Percentiles rank a stretch among this genome's conserved stretches.
phyloP scores from a whole-genome alignment of 345 rosid genomes.

The Punica granatum region DNA sequence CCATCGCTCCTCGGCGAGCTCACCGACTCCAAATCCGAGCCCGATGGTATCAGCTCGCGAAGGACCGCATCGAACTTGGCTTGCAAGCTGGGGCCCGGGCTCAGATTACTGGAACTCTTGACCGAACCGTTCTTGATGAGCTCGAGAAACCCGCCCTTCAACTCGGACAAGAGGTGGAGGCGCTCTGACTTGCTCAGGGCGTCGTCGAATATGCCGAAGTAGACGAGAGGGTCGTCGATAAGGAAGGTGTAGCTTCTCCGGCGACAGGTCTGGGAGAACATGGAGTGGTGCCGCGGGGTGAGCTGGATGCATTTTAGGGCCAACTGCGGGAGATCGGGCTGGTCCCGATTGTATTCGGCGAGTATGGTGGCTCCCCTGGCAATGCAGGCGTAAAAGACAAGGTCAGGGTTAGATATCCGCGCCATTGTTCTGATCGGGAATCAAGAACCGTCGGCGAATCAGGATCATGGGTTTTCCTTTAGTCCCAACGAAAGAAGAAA shows the following conservation, averaged over 20 bases:
- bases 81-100: slow-evolving; percentile 39
- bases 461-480: slow-evolving; percentile 7
- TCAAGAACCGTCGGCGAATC: background rate
- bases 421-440: slow-evolving; percentile 9
- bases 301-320: slow-evolving; percentile 54
- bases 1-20: slow-evolving; percentile 20
- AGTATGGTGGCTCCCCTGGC: slow-evolving; percentile 54
- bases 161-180: slow-evolving; percentile 44
- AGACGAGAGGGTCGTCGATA: slow-evolving; percentile 48
- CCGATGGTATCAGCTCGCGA: slow-evolving; percentile 40
- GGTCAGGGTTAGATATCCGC: slow-evolving; percentile 60
- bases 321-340: slow-evolving; percentile 39
- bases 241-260: slow-evolving; percentile 51
- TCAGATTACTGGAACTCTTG: slow-evolving; percentile 19
- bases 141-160: slow-evolving; percentile 42
- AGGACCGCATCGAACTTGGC: slow-evolving; percentile 40
- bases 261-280: slow-evolving; percentile 58
- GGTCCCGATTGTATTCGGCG: slow-evolving; percentile 47
- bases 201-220: slow-evolving; percentile 47
- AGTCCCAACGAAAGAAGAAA: background rate
- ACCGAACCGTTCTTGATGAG: slow-evolving; percentile 22
- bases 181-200: slow-evolving; percentile 37
- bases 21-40: slow-evolving; percentile 31
- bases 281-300: slow-evolving; percentile 64
- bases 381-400: slow-evolving; percentile 54